Base-by-base conservation (phyloP, 2,329 filamentous ascomycete species). In the Beauveria sp. region DNA sequence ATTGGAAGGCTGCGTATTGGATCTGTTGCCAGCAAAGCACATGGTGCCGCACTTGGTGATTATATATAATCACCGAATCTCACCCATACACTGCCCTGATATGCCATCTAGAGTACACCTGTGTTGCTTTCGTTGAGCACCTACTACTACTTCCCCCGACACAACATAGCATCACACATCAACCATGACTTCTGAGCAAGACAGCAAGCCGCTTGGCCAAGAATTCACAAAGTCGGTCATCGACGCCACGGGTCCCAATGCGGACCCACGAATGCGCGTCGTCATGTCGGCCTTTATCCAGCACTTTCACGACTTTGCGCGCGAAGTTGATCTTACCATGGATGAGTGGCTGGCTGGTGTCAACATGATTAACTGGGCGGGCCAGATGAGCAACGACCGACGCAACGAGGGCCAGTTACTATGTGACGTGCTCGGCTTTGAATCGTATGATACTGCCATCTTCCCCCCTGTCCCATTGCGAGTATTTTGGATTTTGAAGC, bases 251-350 rank as follows among this genome's bases (percentile, higher is more conserved):
- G 88, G 90, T 5, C 86, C 88, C 65, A 84, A 88, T 64, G 87
- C 88, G 10, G 78, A 82, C 64, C 85, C 88, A 37, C 83, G 90
- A 47, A 81, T 88, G 68, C 83, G 86, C 62, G 78, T 86, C 67
- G 81, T 93, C 70, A 81, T 93, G 77, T 72, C 81, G 54, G 81
- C 83, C 34, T 76, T 92, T 63, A 86, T 92, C 70, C 80, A 79
- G 61, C 90, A 93, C 75, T 79, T 93, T 61, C 90, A 94, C 75
- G 89, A 91, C 74, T 93, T 93, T 72, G 85, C 87, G 44, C 86
- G 89, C 53, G 90, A 94, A 72, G 85, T 90, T 64, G 84, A 92
- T 71, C 83, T 94, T 62, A 92, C 88, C 8, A 80, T 84, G n/a
- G 87, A 89, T 61, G 90, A 94, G 77, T 92, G 89, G 90, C 82